Evolutionary conservation across 345 rosid species (phyloP), one percentile per base, ranked within the genome.

Genomic region (Capsella bursapastoris): DNA sequence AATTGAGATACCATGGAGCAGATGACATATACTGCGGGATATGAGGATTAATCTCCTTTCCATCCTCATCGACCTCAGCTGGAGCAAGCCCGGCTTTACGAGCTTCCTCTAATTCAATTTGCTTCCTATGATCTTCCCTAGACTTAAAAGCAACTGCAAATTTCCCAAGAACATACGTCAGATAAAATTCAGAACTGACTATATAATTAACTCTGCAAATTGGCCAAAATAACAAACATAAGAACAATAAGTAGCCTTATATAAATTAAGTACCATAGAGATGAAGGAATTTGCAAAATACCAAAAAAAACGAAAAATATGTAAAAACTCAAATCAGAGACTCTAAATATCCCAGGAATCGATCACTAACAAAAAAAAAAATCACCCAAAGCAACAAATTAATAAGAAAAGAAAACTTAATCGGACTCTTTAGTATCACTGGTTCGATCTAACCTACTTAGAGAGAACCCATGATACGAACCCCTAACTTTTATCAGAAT

Each of bases 41-140:
- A 52, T 87, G 94, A 66, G 89, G 94, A 63, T 88, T 88, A 25
- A 88, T 88, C 51, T 83, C 89, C 29, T 85, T 88, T n/a, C 94
- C 94, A 82, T 84, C 94, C 38, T 87, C 91, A 53, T 89, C 94
- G 22, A 89, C 81, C 71, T 89, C 94, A 28, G 90, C 90, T 0
- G 90, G 93, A 1, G 93, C 93, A 76, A 88, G 93, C 31, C 90
- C 93, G 1, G 90, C 93, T 75, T 86, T 87, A 32, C 94, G 85
- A 0, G 91, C 91, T 74, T 86, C 89, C 64, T 85, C 88, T 63
- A 89, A 73, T 80, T 88, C 90, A 8, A 81, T 48, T 47, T 81
- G 93, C 71, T 88, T 86, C 70, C 89, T 29, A 15, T 86, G 90
- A 11, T 85, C 90, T 81, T 86, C 88, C 72, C 89, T 85, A 4